These are phyloP conservation scores for Epichloe sylvatica DNA, from an alignment of 2,329 filamentous ascomycete species.

Conservation along the genomic window DNA sequence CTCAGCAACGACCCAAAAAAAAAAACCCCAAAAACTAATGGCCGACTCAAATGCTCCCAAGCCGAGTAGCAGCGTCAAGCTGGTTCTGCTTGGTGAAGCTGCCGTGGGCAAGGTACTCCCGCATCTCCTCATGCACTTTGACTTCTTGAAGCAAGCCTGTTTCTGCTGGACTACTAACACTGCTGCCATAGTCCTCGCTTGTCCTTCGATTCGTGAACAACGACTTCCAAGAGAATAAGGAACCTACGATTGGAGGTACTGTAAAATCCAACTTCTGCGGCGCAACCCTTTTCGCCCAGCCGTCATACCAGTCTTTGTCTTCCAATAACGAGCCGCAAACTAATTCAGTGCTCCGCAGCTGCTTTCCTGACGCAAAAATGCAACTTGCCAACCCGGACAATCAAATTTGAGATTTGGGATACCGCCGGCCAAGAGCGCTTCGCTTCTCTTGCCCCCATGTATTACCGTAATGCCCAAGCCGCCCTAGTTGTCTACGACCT, in stretches of 20 bases:
- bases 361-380: slow-evolving; percentile 99
- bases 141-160: not conserved
- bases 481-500: slow-evolving; percentile 97
- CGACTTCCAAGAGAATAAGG: slow-evolving; percentile 99
- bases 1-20: not conserved
- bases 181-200: slow-evolving; percentile 62
- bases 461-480: slow-evolving; percentile 97
- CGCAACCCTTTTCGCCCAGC: not conserved
- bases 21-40: slow-evolving; percentile 14
- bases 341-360: slow-evolving; percentile 36
- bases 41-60: slow-evolving; percentile 56
- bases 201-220: slow-evolving; percentile 98
- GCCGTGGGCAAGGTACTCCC: slow-evolving; percentile 86
- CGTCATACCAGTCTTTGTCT: not conserved
- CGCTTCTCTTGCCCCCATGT: slow-evolving; percentile 93
- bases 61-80: slow-evolving; percentile 98
- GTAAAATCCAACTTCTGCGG: slow-evolving; percentile 8
- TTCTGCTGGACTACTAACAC: slow-evolving; percentile 13
- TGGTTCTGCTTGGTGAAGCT: slow-evolving; percentile 91
- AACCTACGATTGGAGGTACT: slow-evolving; percentile 94
- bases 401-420: slow-evolving; percentile 96
- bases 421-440: slow-evolving; percentile 96
- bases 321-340: not conserved
- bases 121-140: not conserved
- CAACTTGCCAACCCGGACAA: slow-evolving; percentile 81